A percentile compares a stretch with the other conserved stretches of the same genome.
phyloP scores from a whole-genome alignment of 78 protist genomes.

The Diacronema lutheri region DNA sequence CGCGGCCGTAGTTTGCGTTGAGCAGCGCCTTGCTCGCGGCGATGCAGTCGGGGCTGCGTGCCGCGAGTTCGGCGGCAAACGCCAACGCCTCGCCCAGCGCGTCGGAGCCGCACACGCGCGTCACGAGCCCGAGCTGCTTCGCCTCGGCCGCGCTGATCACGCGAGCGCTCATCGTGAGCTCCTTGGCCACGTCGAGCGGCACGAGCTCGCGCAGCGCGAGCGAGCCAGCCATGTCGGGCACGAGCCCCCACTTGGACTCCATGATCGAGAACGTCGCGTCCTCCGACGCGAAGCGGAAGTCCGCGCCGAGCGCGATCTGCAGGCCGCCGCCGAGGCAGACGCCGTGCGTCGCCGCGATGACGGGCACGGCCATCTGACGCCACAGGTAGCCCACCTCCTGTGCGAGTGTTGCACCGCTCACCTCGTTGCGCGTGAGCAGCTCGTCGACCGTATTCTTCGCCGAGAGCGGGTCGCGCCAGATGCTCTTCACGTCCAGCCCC shows the following conservation, averaged over 20 bases:
- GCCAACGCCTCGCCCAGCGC: neutral
- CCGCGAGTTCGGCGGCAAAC: neutral
- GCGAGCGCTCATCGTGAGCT: constrained; percentile 30
- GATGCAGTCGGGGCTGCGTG: neutral
- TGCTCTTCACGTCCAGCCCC: constrained; percentile 19
- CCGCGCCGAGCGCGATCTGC: constrained; percentile 32
- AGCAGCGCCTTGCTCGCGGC: constrained; percentile 18
- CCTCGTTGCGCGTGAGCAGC: neutral
- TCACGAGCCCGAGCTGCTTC: neutral
- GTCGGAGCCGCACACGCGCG: neutral
- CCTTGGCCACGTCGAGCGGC: constrained; percentile 25
- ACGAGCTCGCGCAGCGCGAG: constrained; percentile 21
- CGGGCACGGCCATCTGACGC: constrained; percentile 19
- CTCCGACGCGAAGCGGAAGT: neutral
- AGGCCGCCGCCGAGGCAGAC: constrained; percentile 28
- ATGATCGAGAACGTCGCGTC: neutral
- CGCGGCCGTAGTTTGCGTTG: neutral
- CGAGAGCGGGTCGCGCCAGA: neutral
- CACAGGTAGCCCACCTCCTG: constrained; percentile 29
- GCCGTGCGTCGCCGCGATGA: constrained; percentile 20
- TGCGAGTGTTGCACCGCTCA: neutral
- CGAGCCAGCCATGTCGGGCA: constrained; percentile 29
- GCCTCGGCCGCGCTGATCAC: constrained; percentile 7
- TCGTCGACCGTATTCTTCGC: neutral
- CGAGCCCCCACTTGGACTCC: constrained; percentile 39